Percentiles rank a stretch among this genome's conserved stretches.
These are phyloP conservation scores for Periconia digitata DNA, from an alignment of 2,329 filamentous ascomycete genomes.

Conservation along the genomic window DNA sequence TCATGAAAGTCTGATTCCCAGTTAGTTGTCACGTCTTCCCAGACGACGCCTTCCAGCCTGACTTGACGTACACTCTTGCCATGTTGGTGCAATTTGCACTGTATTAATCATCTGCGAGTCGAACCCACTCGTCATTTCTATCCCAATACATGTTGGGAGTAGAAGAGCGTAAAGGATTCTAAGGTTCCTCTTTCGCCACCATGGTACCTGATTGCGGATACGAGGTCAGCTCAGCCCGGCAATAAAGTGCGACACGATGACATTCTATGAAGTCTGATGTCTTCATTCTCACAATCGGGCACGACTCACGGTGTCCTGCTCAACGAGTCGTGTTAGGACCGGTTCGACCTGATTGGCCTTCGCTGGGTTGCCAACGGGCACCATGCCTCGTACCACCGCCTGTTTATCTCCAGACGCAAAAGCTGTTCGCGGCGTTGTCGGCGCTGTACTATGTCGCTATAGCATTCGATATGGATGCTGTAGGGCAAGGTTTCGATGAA, in stretches of 20 bases:
- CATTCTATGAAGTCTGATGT: too few species aligned
- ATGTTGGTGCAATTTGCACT: constrained; percentile 29
- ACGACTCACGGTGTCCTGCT: constrained; percentile 42
- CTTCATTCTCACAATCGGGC: too few species aligned
- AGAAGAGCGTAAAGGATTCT: constrained; percentile 39
- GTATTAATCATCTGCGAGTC: constrained; percentile 39
- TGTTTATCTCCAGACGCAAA: background rate
- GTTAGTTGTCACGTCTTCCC: background rate
- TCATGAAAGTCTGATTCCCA: constrained; percentile 25
- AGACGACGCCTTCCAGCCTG: background rate
- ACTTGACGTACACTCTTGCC: constrained; percentile 25
- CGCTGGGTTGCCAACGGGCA: constrained; percentile 8
- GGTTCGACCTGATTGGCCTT: constrained; percentile 34
- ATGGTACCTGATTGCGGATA: too few species aligned
- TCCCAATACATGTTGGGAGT: constrained; percentile 35
- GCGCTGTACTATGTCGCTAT: background rate
- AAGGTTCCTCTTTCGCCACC: constrained; percentile 44
- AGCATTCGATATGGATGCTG: background rate
- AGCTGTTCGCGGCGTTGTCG: background rate
- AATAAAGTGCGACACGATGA: too few species aligned
- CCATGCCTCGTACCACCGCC: background rate
- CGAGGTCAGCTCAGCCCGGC: too few species aligned
- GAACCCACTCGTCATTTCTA: constrained; percentile 38
- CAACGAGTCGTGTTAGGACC: constrained; percentile 44
- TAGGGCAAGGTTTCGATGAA: background rate